Base-by-base conservation (phyloP, 345 rosid species). In the Mallotus nudiflorus region DNA sequence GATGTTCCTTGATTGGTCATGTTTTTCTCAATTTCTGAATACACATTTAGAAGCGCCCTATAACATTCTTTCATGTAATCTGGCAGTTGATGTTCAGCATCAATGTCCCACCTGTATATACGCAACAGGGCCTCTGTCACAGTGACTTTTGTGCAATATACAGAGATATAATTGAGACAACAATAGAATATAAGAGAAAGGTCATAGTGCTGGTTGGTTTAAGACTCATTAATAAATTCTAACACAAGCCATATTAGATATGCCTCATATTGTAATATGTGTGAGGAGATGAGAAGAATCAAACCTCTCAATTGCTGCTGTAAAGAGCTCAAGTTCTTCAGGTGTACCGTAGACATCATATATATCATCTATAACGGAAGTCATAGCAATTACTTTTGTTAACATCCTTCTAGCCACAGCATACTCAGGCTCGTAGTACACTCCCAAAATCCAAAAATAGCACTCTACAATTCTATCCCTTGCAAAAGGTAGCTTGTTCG, bases 391-490 rank as follows among this genome's bases (percentile, higher is more conserved):
- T 9, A 63, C 69, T 66, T 71, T 79, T 27, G 74, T 75, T 12
- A 54, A 20, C 5, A 69, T 22, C 25, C 0, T 64, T 52, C 83
- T 58, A 9, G 67, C 77, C 13, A 65, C 7, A 0, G 8, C 8
- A 40, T 75, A 79, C 12, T 73, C 25, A 0, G 81, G 78, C 54
- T 81, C 78, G 20, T 24, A 65, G 55, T 68, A 72, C 22, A 69
- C 68, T 16, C 55, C 69, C 27, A 71, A 16, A 6, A 53, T 60
- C 80, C 83, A 80, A 29, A 75, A 65, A 8, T 69, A 80, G 14
- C 72, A 10, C 42, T 80, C 83, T 0, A 66, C 66, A 1, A 76
- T 3, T 33, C 78, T 73, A 45, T 80, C 75, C 46, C 80, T 55
- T 29, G 78, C 73, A 69, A 63, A 76, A 0, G 80, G 73, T n/a